phyloP scores from a whole-genome alignment of 2,329 filamentous ascomycete genomes.

The Paraphaeosphaeria minitans region DNA sequence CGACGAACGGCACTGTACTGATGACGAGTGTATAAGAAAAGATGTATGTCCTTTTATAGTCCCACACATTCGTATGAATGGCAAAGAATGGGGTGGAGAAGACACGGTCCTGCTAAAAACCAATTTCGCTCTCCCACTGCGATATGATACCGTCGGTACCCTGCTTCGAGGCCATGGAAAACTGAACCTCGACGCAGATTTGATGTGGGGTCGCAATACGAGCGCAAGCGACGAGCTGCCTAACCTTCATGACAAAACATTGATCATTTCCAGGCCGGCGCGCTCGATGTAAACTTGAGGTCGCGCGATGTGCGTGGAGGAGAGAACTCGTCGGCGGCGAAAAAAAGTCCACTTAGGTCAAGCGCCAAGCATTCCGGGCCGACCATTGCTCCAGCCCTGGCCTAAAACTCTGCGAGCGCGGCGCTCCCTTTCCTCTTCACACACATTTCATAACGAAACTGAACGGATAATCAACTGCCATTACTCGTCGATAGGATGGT shows the following conservation, averaged over 20 bases:
- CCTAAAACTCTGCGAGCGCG: conserved; percentile 25
- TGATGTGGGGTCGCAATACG: conserved; percentile 50
- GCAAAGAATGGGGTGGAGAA: conserved; percentile 57
- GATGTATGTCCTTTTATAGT: conserved; percentile 57
- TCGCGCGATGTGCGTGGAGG: conserved; percentile 5
- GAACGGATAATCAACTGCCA: conserved; percentile 55
- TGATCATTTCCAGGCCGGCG: conserved; percentile 17
- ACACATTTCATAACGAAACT: conserved; percentile 45
- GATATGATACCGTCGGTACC: conserved; percentile 51
- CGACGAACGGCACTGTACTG: neutral
- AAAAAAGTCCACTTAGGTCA: neutral
- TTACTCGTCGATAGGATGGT: conserved; percentile 45
- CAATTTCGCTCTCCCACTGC: conserved; percentile 57
- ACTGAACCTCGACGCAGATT: conserved; percentile 56
- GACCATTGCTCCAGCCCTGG: conserved; percentile 18
- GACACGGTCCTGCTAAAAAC: conserved; percentile 60
- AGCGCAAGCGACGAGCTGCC: conserved; percentile 13
- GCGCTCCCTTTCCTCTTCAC: conserved; percentile 23
- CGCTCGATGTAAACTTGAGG: neutral
- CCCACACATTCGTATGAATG: conserved; percentile 48
- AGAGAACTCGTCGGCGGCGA: neutral
- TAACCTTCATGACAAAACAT: conserved; percentile 22
- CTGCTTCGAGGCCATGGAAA: conserved; percentile 52
- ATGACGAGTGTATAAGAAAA: conserved; percentile 1
- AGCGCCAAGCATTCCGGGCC: conserved; percentile 14